Conservation (phyloP, 805 yeast genomes). For the Torulaspora microellipsoides region DNA sequence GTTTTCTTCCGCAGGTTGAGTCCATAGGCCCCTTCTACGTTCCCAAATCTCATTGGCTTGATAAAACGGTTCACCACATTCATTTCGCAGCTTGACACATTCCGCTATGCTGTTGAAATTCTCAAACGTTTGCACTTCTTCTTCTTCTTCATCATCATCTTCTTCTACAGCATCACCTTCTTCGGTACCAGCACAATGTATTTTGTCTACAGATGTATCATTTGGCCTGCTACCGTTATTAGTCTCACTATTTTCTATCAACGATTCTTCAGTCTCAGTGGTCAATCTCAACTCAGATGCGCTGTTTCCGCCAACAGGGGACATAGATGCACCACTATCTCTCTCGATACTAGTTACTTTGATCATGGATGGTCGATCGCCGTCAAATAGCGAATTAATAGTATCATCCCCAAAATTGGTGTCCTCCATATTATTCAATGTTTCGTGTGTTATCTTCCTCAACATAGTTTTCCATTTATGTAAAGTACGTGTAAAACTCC, state of each 20-base stretch:
- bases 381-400: constrained; percentile 21
- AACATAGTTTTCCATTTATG: constrained; percentile 23
- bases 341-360: constrained; percentile 10
- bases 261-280: constrained; percentile 20
- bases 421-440: constrained; percentile 21
- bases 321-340: constrained; percentile 15
- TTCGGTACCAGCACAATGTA: background rate
- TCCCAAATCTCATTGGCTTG: constrained; percentile 67
- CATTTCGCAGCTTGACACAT: constrained; percentile 28
- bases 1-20: constrained; percentile 29
- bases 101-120: constrained; percentile 35
- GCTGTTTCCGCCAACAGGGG: constrained; percentile 10
- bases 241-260: constrained; percentile 6
- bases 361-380: background rate
- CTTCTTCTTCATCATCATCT: constrained; percentile 17
- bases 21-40: constrained; percentile 65
- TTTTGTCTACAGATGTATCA: background rate
- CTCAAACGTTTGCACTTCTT: constrained; percentile 21
- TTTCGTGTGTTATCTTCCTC: constrained; percentile 21
- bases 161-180: constrained; percentile 7
- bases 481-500: constrained; percentile 13
- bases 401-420: constrained; percentile 12
- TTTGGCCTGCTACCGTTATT: constrained; percentile 13
- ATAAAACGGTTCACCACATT: constrained; percentile 39
- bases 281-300: constrained; percentile 25